A percentile compares a stretch with the other conserved stretches of the same genome.
phyloP scores from a whole-genome alignment of 805 yeast genomes.

The Wickerhamomyces hampshirensis region DNA sequence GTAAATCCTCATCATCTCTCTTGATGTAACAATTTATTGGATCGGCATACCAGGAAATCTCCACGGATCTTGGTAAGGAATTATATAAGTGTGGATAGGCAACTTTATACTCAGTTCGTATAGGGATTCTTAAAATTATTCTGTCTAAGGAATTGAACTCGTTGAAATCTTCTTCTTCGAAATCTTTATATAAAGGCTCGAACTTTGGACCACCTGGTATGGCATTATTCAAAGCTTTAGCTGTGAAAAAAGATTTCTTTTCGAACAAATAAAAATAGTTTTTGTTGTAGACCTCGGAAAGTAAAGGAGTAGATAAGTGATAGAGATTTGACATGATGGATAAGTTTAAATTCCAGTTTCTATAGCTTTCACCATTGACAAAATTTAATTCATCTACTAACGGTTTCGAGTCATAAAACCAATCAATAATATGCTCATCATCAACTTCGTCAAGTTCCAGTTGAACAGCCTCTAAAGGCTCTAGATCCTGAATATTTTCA shows the following conservation, averaged over 20 bases:
- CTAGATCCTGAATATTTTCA: conserved; percentile 72
- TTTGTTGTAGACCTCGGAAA: conserved; percentile 45
- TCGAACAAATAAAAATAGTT: conserved; percentile 73
- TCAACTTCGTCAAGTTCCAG: conserved; percentile 61
- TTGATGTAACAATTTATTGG: conserved; percentile 50
- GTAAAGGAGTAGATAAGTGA: conserved; percentile 64
- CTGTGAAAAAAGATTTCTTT: conserved; percentile 75
- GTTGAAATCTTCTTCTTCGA: conserved; percentile 69
- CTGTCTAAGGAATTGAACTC: conserved; percentile 90
- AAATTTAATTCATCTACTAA: conserved; percentile 48
- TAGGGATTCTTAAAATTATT: conserved; percentile 71
- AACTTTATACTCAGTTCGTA: conserved; percentile 78
- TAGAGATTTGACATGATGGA: conserved; percentile 61
- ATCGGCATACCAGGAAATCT: conserved; percentile 56
- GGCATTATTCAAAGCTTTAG: conserved; percentile 82
- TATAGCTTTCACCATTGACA: conserved; percentile 77
- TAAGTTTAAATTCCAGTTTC: conserved; percentile 60
- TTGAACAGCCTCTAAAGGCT: conserved; percentile 66
- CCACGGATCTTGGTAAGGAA: conserved; percentile 63
- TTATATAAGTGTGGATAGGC: conserved; percentile 87
- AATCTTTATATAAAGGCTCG: conserved; percentile 74
- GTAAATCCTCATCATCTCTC: conserved; percentile 38
- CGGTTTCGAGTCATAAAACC: conserved; percentile 82
- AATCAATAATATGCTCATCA: conserved; percentile 57
- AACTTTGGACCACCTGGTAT: conserved; percentile 96